phyloP scores from a whole-genome alignment of 2,329 filamentous ascomycete genomes.

The Sporothrix brunneoviolacea region DNA sequence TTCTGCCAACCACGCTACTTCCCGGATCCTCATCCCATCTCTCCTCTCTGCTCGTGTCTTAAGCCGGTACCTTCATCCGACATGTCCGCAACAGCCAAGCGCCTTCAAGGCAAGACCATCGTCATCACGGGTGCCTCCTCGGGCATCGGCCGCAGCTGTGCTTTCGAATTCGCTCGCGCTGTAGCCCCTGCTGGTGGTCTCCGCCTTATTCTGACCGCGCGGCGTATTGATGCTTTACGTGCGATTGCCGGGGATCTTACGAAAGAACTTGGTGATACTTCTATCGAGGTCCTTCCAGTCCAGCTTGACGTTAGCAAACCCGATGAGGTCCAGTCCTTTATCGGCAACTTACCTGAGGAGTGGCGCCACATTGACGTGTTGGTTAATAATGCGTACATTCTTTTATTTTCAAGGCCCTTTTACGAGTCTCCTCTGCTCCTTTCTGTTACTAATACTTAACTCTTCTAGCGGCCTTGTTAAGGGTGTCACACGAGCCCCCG shows the following conservation, averaged over 20 bases:
- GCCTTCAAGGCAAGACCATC: conserved; percentile 88
- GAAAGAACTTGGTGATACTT: conserved; percentile 72
- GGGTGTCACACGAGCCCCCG: conserved; percentile 76
- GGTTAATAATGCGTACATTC: conserved; percentile 87
- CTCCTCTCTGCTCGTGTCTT: too few relatives aligned
- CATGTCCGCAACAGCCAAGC: conserved; percentile 48
- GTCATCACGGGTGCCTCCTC: conserved; percentile 88
- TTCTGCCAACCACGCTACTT: too few relatives aligned
- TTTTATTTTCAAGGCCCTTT: not conserved
- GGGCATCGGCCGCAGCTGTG: conserved; percentile 77
- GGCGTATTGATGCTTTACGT: conserved; percentile 70
- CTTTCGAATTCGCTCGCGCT: conserved; percentile 86
- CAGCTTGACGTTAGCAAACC: conserved; percentile 83
- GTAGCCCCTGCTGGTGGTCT: conserved; percentile 58
- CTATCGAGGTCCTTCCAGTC: conserved; percentile 76
- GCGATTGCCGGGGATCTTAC: conserved; percentile 70
- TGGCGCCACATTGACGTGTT: conserved; percentile 81
- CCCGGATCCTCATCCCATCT: too few relatives aligned
- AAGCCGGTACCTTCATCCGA: not conserved
- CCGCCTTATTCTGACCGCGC: conserved; percentile 82
- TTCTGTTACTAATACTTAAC: too few relatives aligned
- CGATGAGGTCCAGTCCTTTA: conserved; percentile 65
- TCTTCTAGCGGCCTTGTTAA: conserved; percentile 70
- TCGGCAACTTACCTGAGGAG: conserved; percentile 67
- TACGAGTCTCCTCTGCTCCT: not conserved